Conservation (phyloP, 2,329 filamentous ascomycete species). For the Endothia cerciana region DNA sequence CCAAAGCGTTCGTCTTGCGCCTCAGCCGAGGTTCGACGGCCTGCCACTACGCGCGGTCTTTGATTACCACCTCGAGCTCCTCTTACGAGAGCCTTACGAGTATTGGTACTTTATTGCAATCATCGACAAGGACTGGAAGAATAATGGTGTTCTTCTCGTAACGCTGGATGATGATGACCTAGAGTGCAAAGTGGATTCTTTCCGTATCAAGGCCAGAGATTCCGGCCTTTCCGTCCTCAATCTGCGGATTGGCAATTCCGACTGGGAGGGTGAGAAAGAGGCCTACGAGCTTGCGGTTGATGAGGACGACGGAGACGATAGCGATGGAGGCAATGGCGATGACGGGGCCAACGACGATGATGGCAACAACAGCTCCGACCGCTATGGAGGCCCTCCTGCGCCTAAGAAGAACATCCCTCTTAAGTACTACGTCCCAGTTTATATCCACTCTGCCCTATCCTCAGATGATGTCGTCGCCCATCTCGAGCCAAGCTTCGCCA, state of each 20-base stretch:
- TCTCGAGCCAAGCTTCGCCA: background rate
- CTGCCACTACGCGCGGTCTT: background rate
- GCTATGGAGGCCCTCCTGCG: background rate
- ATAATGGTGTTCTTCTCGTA: background rate
- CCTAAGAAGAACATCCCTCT: background rate
- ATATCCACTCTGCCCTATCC: background rate
- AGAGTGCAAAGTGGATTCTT: constrained; percentile 1
- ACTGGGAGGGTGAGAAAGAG: background rate
- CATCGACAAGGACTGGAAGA: background rate
- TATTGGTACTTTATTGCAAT: background rate
- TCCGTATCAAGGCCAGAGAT: background rate
- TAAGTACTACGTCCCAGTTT: background rate
- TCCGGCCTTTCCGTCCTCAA: background rate
- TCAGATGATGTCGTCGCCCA: background rate
- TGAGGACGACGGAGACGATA: background rate
- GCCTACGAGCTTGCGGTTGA: background rate
- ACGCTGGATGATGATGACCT: background rate
- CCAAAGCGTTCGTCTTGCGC: background rate
- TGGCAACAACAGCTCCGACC: background rate
- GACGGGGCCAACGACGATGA: background rate
- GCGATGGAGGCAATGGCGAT: background rate
- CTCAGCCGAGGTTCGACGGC: background rate
- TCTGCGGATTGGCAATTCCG: background rate
- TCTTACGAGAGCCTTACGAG: background rate
- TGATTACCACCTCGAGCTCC: background rate